These are phyloP conservation scores for Blastomyces emzantsi DNA, from an alignment of 2,329 filamentous ascomycete genomes.

Conservation along the genomic window DNA sequence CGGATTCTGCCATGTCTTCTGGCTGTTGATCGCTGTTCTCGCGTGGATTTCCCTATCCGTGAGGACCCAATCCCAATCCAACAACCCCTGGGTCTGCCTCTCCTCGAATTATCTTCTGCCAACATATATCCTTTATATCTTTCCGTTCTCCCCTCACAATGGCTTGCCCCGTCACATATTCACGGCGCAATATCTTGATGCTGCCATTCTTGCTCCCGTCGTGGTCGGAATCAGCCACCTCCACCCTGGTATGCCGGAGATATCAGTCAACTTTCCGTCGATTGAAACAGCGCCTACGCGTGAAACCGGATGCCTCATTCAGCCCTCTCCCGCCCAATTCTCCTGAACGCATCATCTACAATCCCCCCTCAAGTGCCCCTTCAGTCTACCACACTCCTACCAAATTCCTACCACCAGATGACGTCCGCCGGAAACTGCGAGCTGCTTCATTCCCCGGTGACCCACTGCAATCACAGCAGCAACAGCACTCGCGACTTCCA, in stretches of 20 bases:
- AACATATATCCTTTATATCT: not conserved
- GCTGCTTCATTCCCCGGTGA: slow-evolving; percentile 22
- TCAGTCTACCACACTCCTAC: slow-evolving; percentile 55
- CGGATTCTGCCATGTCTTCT: not conserved
- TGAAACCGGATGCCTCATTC: slow-evolving; percentile 47
- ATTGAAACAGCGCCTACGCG: slow-evolving; percentile 42
- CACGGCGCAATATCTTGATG: slow-evolving; percentile 26
- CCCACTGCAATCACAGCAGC: slow-evolving; percentile 10
- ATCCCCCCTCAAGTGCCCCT: slow-evolving; percentile 55
- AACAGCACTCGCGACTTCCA: slow-evolving; percentile 31
- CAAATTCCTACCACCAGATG: slow-evolving; percentile 54
- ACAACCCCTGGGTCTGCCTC: not conserved
- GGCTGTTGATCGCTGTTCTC: not conserved
- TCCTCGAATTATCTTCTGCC: not conserved
- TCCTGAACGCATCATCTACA: slow-evolving; percentile 53
- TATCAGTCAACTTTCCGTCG: slow-evolving; percentile 44
- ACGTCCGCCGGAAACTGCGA: slow-evolving; percentile 45
- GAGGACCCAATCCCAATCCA: not conserved
- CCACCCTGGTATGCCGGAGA: slow-evolving; percentile 28
- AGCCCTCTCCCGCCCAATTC: slow-evolving; percentile 28
- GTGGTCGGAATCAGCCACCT: slow-evolving; percentile 23
- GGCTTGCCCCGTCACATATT: not conserved
- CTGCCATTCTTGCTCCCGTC: slow-evolving; percentile 35
- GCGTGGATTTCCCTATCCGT: not conserved
- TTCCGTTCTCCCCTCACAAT: not conserved